Evolutionary conservation across 306 rosid species (phyloP), one percentile per base, ranked within the genome.

Genomic region (Castanospermum australe): DNA sequence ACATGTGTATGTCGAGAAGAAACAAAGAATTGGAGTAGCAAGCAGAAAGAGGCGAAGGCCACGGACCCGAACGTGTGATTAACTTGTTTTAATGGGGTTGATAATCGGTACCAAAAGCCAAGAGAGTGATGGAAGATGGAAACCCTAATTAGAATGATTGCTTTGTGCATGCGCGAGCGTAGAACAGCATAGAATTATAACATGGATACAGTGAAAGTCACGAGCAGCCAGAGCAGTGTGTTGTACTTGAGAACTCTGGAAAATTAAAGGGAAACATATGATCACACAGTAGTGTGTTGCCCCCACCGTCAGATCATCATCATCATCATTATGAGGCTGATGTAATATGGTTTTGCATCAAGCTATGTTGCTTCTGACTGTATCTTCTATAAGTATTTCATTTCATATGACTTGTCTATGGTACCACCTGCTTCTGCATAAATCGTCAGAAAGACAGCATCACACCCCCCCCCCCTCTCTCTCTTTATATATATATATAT

Each of bases 101-200:
- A n/a, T n/a, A n/a, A n/a, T 67, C 13, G 55, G 65, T 38, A 35
- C 17, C 9, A 0, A 83, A 65, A 67, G 33, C 30, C 42, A 65
- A 55, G 81, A 33, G 81, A 33, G n/a, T n/a, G 68, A 66, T 38
- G 36, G 65, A 74, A 0, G 71, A 81, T 69, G 78, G 74, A 86
- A 86, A 78, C 84, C 86, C 82, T 84, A 84, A 65, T 67, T 25
- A 54, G 47, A 88, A 90, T 90, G 90, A 90, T 88, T 86, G 82
- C 84, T 73, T 73, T 80, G 78, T 74, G 92, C 94, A 90, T 84
- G 94, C 94, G 92, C 90, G 76, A 81, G 77, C 17, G 51, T 33
- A 82, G 20, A 65, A 52, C 77, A 85, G 71, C 73, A 73, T n/a
- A 69, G 87, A 89, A 87, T 79, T 79, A 85, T 85, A 67, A 81